phyloP scores from a whole-genome alignment of 2,329 filamentous ascomycete genomes.

The Lasiodiplodia sp. region DNA sequence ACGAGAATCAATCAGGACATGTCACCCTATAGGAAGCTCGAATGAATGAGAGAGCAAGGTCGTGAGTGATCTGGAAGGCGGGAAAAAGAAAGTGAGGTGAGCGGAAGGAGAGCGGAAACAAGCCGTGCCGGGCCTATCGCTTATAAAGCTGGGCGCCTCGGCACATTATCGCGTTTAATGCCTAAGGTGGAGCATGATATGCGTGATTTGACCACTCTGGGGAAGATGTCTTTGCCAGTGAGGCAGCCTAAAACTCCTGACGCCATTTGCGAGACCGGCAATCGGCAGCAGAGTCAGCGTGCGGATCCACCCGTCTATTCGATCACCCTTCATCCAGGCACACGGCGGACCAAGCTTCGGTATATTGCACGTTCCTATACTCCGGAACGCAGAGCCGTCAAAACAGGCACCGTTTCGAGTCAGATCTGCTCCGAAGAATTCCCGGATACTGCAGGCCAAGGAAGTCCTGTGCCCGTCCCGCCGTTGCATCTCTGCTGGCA shows the following conservation, averaged over 20 bases:
- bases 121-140: background rate
- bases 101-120: slow-evolving; percentile 5
- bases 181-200: background rate
- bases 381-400: background rate
- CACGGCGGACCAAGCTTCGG: background rate
- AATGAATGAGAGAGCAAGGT: background rate
- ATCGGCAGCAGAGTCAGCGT: background rate
- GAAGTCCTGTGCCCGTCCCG: background rate
- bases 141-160: background rate
- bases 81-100: background rate
- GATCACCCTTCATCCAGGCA: background rate
- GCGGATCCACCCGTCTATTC: background rate
- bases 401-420: slow-evolving; percentile 12
- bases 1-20: background rate
- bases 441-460: background rate
- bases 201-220: background rate
- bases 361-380: slow-evolving; percentile 1
- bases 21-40: background rate
- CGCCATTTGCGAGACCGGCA: background rate
- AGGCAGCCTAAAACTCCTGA: background rate
- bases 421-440: background rate
- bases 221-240: background rate
- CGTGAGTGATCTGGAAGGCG: background rate
- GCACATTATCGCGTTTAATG: too few relatives aligned
- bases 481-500: background rate